These are phyloP conservation scores for Alternaria atra DNA, from an alignment of 2,329 filamentous ascomycete species.

Conservation along the genomic window DNA sequence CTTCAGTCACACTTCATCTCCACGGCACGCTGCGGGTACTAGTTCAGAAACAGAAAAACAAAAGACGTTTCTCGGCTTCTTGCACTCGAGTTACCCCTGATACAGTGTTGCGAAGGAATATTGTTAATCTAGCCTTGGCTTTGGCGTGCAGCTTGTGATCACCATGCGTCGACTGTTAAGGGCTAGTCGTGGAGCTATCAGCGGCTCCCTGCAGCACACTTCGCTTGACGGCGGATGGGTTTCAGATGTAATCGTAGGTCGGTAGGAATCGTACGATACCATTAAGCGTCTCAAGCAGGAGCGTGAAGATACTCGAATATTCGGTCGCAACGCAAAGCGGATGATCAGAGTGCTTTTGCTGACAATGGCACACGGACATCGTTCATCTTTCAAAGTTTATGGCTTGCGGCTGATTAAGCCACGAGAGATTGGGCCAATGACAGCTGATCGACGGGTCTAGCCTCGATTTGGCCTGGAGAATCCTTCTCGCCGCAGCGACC, in stretches of 20 bases:
- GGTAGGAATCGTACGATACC: slow-evolving; percentile 15
- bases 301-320: slow-evolving; percentile 1
- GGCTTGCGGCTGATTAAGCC: not conserved
- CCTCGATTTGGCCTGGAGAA: slow-evolving; percentile 19
- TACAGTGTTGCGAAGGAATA: not conserved
- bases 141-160: slow-evolving; percentile 13
- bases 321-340: slow-evolving; percentile 15
- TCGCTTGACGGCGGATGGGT: slow-evolving; percentile 17
- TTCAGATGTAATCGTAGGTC: slow-evolving; percentile 14
- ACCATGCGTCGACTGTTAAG: slow-evolving; percentile 1
- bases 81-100: not conserved
- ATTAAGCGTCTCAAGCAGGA: slow-evolving; percentile 6
- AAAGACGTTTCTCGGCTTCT: not conserved
- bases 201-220: slow-evolving; percentile 21
- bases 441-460: slow-evolving; percentile 17
- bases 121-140: not conserved
- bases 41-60: slow-evolving; percentile 8
- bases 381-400: not conserved
- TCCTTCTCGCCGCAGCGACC: slow-evolving; percentile 18
- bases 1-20: slow-evolving; percentile 4
- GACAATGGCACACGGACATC: slow-evolving; percentile 8
- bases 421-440: slow-evolving; percentile 14
- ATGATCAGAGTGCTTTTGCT: not conserved
- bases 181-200: slow-evolving; percentile 11
- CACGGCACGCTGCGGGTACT: not conserved